Percentiles rank a stretch among this genome's conserved stretches.
phyloP scores from a whole-genome alignment of 2,329 filamentous ascomycete genomes.

The Trichoderma sp. region DNA sequence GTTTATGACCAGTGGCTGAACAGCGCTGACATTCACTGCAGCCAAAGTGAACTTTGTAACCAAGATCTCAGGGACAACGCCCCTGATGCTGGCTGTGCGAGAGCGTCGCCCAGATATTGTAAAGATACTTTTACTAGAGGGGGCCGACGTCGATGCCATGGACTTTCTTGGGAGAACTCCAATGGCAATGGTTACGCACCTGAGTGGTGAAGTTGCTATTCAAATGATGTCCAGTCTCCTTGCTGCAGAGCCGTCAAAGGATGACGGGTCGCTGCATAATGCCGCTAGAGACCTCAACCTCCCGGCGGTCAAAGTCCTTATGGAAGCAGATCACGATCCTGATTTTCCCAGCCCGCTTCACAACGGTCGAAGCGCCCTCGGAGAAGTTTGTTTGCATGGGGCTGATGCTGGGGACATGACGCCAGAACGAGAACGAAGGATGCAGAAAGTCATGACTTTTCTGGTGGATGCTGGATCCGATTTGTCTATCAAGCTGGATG shows the following conservation, averaged over 20 bases:
- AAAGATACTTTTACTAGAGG: slow-evolving; percentile 56
- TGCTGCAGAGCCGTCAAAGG: slow-evolving; percentile 56
- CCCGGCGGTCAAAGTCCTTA: slow-evolving; percentile 56
- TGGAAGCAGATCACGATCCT: slow-evolving; percentile 61
- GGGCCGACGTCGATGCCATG: slow-evolving; percentile 60
- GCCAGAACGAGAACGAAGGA: slow-evolving; percentile 51
- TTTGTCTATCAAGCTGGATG: slow-evolving; percentile 55
- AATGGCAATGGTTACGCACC: slow-evolving; percentile 59
- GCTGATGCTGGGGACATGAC: slow-evolving; percentile 50
- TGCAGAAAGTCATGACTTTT: slow-evolving; percentile 59
- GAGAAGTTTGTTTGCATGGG: slow-evolving; percentile 62
- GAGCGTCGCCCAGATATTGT: slow-evolving; percentile 59
- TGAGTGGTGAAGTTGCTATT: slow-evolving; percentile 55
- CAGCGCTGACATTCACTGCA: slow-evolving; percentile 30
- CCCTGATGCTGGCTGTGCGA: slow-evolving; percentile 61
- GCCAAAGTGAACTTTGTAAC: slow-evolving; percentile 62
- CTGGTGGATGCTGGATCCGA: slow-evolving; percentile 61
- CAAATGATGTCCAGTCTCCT: slow-evolving; percentile 58
- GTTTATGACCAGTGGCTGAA: background rate
- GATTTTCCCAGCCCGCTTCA: slow-evolving; percentile 67
- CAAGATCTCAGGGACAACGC: slow-evolving; percentile 53
- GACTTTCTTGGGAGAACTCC: slow-evolving; percentile 61
- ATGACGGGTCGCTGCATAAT: slow-evolving; percentile 69
- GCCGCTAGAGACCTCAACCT: slow-evolving; percentile 62
- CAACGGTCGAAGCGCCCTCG: slow-evolving; percentile 63